A percentile compares a stretch with the other conserved stretches of the same genome.
These are phyloP conservation scores for Leptosphaerulina australis DNA, from an alignment of 2,329 filamentous ascomycete species.

Conservation along the genomic window DNA sequence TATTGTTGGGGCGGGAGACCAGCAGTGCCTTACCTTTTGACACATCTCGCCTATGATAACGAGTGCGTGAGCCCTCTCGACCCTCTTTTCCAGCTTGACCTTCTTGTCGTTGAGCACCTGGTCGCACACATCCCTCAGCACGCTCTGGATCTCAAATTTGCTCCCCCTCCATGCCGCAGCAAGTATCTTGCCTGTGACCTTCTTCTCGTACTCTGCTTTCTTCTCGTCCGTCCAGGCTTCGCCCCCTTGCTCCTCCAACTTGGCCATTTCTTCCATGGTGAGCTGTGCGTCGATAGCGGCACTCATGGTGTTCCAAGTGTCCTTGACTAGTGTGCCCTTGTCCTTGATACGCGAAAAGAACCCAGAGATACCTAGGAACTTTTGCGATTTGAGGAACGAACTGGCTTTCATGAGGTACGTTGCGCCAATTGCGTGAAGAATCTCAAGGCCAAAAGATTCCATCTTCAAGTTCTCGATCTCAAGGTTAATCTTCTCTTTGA, in stretches of 20 bases:
- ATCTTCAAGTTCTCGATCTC: conserved; percentile 99
- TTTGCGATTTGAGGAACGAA: conserved; percentile 89
- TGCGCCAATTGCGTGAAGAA: conserved; percentile 89
- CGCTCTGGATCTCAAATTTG: conserved; percentile 97
- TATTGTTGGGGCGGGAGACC: neutral
- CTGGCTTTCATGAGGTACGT: conserved; percentile 90
- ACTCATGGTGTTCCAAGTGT: conserved; percentile 97
- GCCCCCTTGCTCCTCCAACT: conserved; percentile 89
- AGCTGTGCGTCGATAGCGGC: conserved; percentile 96
- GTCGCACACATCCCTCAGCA: conserved; percentile 93
- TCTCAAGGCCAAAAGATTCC: conserved; percentile 97
- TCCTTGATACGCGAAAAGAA: conserved; percentile 95
- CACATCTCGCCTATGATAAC: conserved; percentile 90
- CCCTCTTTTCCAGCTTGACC: conserved; percentile 79
- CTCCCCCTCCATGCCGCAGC: conserved; percentile 94
- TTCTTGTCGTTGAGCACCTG: conserved; percentile 79
- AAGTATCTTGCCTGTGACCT: conserved; percentile 96
- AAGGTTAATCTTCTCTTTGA: conserved; percentile 90
- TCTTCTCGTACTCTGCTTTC: conserved; percentile 91
- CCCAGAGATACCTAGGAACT: conserved; percentile 92
- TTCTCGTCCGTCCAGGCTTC: conserved; percentile 99
- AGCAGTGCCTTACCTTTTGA: conserved; percentile 68
- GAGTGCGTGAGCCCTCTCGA: conserved; percentile 89
- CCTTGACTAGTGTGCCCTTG: conserved; percentile 95
- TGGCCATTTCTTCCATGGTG: conserved; percentile 99